Conservation (phyloP, 805 yeast genomes). For the Isabelozyma gotoi region DNA sequence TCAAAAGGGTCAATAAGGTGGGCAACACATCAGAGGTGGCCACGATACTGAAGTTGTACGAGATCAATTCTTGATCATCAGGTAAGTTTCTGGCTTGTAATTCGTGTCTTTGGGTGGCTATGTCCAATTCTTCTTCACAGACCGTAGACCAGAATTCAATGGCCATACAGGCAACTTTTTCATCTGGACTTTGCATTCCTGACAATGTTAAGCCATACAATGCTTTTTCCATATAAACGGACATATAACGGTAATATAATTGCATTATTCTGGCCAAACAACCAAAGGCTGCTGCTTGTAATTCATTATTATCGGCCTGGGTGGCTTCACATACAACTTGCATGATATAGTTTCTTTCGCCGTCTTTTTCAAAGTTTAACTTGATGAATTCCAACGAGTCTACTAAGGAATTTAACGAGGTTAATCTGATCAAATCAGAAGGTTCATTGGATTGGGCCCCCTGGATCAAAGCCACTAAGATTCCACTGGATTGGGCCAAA, state of each 20-base stretch:
- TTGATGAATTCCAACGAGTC: slow-evolving; percentile 89
- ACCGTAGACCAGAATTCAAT: slow-evolving; percentile 99
- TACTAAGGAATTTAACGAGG: slow-evolving; percentile 90
- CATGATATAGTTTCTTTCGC: slow-evolving; percentile 96
- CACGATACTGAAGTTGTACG: slow-evolving; percentile 79
- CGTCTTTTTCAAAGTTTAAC: slow-evolving; percentile 85
- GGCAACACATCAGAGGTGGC: slow-evolving; percentile 89
- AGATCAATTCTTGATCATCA: slow-evolving; percentile 42
- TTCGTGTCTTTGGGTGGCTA: slow-evolving; percentile 66
- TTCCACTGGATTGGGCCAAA: slow-evolving; percentile 84
- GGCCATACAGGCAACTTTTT: slow-evolving; percentile 94
- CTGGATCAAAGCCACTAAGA: slow-evolving; percentile 92
- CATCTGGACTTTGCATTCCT: slow-evolving; percentile 86
- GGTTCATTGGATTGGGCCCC: slow-evolving; percentile 89
- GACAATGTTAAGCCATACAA: slow-evolving; percentile 82
- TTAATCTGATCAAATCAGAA: slow-evolving; percentile 69
- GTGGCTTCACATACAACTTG: slow-evolving; percentile 99
- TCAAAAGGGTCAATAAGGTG: slow-evolving; percentile 72
- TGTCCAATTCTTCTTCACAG: slow-evolving; percentile 94
- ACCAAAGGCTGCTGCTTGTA: slow-evolving; percentile 94
- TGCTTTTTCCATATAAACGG: slow-evolving; percentile 96
- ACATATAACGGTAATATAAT: slow-evolving; percentile 85
- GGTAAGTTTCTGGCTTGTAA: slow-evolving; percentile 24
- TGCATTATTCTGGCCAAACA: slow-evolving; percentile 92
- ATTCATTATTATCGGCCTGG: slow-evolving; percentile 76